A percentile compares a stretch with the other conserved stretches of the same genome.
These are phyloP conservation scores for Heterobasidion annosum DNA, from an alignment of 1,284 basidiomycete species.

Conservation along the genomic window DNA sequence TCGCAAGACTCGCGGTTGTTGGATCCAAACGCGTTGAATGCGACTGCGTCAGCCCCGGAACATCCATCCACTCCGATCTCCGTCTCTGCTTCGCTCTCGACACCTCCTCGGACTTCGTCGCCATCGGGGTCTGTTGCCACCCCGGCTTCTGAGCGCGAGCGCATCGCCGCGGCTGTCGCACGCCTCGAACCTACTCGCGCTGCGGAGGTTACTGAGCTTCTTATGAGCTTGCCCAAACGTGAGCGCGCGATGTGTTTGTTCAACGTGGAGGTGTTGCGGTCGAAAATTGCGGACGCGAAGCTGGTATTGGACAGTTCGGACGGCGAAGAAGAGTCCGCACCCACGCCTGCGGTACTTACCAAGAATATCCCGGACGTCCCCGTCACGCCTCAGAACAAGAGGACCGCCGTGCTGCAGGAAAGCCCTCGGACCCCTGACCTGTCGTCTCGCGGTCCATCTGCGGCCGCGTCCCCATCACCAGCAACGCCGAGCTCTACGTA, in stretches of 20 bases:
- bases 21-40: slow-evolving; percentile 50
- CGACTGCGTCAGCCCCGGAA: slow-evolving; percentile 74
- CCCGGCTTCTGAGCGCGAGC: slow-evolving; percentile 49
- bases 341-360: slow-evolving; percentile 9
- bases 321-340: slow-evolving; percentile 29
- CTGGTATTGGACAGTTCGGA: slow-evolving; percentile 69
- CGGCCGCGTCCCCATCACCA: slow-evolving; percentile 58
- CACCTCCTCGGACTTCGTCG: slow-evolving; percentile 73
- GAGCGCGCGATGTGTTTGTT: slow-evolving; percentile 88
- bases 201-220: slow-evolving; percentile 62
- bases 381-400: slow-evolving; percentile 56
- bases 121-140: slow-evolving; percentile 69
- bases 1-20: slow-evolving; percentile 59
- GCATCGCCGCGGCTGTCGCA: slow-evolving; percentile 59
- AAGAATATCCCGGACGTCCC: slow-evolving; percentile 31
- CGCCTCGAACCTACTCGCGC: slow-evolving; percentile 52
- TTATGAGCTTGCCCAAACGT: slow-evolving; percentile 80
- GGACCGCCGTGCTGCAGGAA: slow-evolving; percentile 33
- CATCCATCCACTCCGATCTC: slow-evolving; percentile 78
- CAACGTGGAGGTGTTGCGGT: slow-evolving; percentile 71
- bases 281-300: slow-evolving; percentile 78
- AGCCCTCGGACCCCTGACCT: slow-evolving; percentile 66
- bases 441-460: slow-evolving; percentile 63
- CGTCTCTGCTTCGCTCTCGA: slow-evolving; percentile 58
- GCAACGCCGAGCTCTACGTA: slow-evolving; percentile 28